Base-by-base conservation (phyloP, 352 stramenopile species). In the Phytophthora cactorum region DNA sequence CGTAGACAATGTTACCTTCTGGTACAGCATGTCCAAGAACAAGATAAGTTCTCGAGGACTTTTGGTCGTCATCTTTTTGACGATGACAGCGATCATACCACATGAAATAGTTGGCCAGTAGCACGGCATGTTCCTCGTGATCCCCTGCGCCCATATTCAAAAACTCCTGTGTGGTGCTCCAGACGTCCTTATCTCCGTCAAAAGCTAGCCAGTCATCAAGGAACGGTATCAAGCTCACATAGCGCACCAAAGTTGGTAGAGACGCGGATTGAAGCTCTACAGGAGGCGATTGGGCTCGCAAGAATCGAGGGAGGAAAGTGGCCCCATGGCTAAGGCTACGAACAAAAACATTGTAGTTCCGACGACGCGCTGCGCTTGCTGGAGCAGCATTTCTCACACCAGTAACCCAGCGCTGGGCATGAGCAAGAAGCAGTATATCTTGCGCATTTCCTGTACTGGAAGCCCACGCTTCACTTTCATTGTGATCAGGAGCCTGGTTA, bases 151-250 rank as follows among this genome's bases (percentile, higher is more conserved):
- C 81, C 52, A 98, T 86, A 34, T 92, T 83, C 7, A 99, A 68
- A 34, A 97, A 93, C 59, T 98, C 86, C 46, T 98, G 90, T 7
- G 86, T 93, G 17, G 92, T 95, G 41, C 83, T 90, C 89, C 91
- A 98, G 27, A 98, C 82, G 63, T 97, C 89, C 17, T 88, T 79
- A 41, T 87, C 79, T 27, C 61, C 58, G 59, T 90, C 82, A 47
- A 97, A 93, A 38, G 90, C 75, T 32, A 97, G 75, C 88, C 91
- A 98, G 61, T 98, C 90, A 50, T 97, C 76, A 1, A 98, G 70
- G 46, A 97, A 97, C 14, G 96, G 93, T 22, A 98, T 86, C 41
- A 98, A 74, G 11, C 81, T 91, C 27, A 98, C 94, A 63, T 95
- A 98, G n/a, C 91, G 90, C 31, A 93, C 79, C 12, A 94, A 57